Evolutionary conservation across 305 asterid species (phyloP).

Genomic region (Fraxinus greggii): DNA sequence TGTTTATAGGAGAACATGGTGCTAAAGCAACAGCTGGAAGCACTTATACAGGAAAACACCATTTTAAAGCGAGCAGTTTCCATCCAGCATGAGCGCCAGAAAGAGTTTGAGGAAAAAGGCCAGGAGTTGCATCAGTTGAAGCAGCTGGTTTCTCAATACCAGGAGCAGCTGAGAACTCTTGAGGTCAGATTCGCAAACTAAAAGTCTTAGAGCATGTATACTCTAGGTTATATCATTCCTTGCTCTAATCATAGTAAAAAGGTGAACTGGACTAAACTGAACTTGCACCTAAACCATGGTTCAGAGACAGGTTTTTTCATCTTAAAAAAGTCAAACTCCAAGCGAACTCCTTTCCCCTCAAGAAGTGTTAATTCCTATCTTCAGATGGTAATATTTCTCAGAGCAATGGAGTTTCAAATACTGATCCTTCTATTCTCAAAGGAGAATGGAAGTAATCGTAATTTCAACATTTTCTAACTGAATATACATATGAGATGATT

Average conservation of each 20-base stretch:
- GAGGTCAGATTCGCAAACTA: slow-evolving; percentile 53
- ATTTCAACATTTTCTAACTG: not conserved
- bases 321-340: not conserved
- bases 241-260: not conserved
- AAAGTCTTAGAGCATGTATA: not conserved
- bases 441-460: not conserved
- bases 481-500: not conserved
- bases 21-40: slow-evolving; percentile 78
- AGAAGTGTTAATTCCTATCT: not conserved
- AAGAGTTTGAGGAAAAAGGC: slow-evolving; percentile 75
- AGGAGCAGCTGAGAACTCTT: slow-evolving; percentile 91
- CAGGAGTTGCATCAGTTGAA: slow-evolving; percentile 79
- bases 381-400: not conserved
- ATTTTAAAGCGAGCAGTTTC: slow-evolving; percentile 73
- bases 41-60: slow-evolving; percentile 67
- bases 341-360: not conserved
- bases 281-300: not conserved
- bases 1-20: slow-evolving; percentile 56
- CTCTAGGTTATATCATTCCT: not conserved
- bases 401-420: not conserved
- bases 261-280: slow-evolving; percentile 7
- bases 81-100: slow-evolving; percentile 83
- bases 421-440: not conserved
- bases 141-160: slow-evolving; percentile 79
- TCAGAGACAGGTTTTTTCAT: not conserved